These are phyloP conservation scores for Fusarium caatingaense DNA, from an alignment of 2,329 filamentous ascomycete genomes.

Conservation along the genomic window DNA sequence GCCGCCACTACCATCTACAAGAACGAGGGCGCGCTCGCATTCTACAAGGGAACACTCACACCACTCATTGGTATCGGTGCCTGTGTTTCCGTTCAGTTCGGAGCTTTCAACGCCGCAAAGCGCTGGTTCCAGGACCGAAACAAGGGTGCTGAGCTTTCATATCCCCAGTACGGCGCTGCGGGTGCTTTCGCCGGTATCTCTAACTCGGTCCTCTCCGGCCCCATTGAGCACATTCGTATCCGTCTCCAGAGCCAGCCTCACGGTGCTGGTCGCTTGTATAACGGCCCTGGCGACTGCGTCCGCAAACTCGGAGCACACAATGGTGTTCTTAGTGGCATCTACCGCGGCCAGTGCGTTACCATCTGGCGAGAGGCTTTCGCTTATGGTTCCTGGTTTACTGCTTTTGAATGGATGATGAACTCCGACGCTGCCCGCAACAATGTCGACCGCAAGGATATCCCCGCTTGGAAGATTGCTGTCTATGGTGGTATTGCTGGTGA, in stretches of 20 bases:
- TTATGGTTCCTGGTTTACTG: slow-evolving; percentile 94
- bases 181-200: slow-evolving; percentile 93
- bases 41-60: slow-evolving; percentile 98
- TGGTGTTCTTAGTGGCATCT: slow-evolving; percentile 78
- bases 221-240: slow-evolving; percentile 98
- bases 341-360: slow-evolving; percentile 89
- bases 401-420: slow-evolving; percentile 98
- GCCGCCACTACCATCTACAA: slow-evolving; percentile 86
- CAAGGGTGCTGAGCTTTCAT: slow-evolving; percentile 71
- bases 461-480: slow-evolving; percentile 85
- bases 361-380: slow-evolving; percentile 90
- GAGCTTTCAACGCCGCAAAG: slow-evolving; percentile 92
- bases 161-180: slow-evolving; percentile 87
- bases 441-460: slow-evolving; percentile 79
- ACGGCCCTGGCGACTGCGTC: slow-evolving; percentile 89
- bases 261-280: slow-evolving; percentile 80
- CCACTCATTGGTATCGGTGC: slow-evolving; percentile 95
- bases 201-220: slow-evolving; percentile 88
- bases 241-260: slow-evolving; percentile 96
- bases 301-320: slow-evolving; percentile 77
- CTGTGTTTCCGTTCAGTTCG: slow-evolving; percentile 98
- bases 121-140: slow-evolving; percentile 86
- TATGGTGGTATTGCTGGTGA: slow-evolving; percentile 96
- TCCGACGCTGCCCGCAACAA: slow-evolving; percentile 82
- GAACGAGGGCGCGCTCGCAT: slow-evolving; percentile 88